Conservation (phyloP, 768 basidiomycete species). For the Tylopilus subfusipes region DNA sequence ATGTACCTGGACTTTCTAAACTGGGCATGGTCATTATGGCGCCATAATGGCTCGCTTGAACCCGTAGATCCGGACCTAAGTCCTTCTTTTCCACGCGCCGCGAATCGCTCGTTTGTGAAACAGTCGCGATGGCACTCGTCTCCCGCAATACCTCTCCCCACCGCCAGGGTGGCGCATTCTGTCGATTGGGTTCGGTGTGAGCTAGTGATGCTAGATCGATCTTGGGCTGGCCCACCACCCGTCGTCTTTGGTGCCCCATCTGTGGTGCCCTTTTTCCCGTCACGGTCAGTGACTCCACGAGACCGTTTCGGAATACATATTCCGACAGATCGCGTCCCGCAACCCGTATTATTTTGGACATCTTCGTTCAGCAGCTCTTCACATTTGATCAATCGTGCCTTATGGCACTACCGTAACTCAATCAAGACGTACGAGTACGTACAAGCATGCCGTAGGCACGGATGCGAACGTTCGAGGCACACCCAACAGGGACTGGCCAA, state of each 20-base stretch:
- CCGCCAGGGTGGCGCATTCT: neutral
- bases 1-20: too few relatives aligned
- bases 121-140: too few relatives aligned
- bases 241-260: neutral
- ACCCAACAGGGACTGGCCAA: neutral
- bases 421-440: too few relatives aligned
- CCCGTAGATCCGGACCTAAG: too few relatives aligned
- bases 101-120: neutral
- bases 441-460: neutral
- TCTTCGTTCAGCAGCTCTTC: neutral
- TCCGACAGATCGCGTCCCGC: neutral
- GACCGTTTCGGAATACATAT: neutral
- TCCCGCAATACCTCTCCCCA: neutral
- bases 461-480: constrained; percentile 1
- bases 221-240: neutral
- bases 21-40: too few relatives aligned
- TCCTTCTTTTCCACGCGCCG: too few relatives aligned
- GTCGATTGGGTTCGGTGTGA: neutral
- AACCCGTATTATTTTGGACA: neutral
- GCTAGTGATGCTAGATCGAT: too few relatives aligned
- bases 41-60: too few relatives aligned
- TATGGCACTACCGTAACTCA: too few relatives aligned
- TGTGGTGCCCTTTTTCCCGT: neutral
- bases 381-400: neutral
- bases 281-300: neutral